phyloP scores from a whole-genome alignment of 805 yeast species.

The Komagataella mondaviorum region DNA sequence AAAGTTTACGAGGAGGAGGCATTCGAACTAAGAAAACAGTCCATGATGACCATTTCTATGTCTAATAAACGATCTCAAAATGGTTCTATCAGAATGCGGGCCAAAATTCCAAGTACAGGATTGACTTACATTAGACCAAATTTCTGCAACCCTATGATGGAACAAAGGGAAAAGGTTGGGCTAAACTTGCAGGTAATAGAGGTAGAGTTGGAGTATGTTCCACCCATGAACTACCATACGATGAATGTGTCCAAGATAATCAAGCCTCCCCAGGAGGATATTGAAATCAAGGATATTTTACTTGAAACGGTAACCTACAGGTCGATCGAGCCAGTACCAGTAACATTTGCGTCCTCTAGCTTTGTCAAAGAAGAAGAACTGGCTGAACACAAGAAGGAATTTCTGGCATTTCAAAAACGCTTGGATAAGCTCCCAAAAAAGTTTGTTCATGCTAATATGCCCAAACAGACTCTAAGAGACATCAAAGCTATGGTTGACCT shows the following conservation, averaged over 20 bases:
- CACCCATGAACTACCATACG: not conserved
- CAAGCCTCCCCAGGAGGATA: not conserved
- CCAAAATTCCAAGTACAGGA: not conserved
- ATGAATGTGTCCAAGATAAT: not conserved
- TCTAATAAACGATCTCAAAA: not conserved
- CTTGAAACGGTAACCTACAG: not conserved
- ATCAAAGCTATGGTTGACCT: not conserved
- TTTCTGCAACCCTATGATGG: not conserved
- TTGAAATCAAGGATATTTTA: not conserved
- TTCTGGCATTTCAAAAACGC: not conserved
- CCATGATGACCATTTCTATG: not conserved
- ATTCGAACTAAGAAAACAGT: not conserved
- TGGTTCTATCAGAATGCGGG: not conserved
- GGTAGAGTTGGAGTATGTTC: slow-evolving; percentile 3
- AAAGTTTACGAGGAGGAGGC: not conserved
- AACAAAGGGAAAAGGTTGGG: not conserved
- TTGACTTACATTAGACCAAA: not conserved
- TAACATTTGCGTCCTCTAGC: not conserved
- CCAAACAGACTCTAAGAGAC: not conserved
- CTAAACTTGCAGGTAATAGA: slow-evolving; percentile 1
- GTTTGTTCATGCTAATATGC: not conserved
- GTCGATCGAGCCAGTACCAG: not conserved
- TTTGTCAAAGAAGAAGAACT: not conserved
- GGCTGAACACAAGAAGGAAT: not conserved
- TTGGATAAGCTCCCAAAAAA: not conserved